Evolutionary conservation across 2,329 filamentous ascomycete species (phyloP), one percentile per base, ranked within the genome.

Genomic region (Fusarium vanettenii): DNA sequence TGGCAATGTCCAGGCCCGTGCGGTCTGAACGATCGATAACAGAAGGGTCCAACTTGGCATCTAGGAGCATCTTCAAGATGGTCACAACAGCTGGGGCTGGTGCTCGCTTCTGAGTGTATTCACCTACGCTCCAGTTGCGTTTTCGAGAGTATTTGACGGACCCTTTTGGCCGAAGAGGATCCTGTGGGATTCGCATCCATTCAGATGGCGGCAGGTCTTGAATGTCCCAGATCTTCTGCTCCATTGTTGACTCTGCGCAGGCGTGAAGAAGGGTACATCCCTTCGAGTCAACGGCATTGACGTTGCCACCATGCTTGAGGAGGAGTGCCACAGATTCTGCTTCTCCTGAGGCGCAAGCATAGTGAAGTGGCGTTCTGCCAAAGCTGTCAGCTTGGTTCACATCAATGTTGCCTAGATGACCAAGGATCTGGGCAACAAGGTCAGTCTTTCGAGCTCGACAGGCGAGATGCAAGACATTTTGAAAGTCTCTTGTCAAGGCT

Each of bases 321-420:
- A 78, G 72, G 8, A 72, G 45, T 2, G 59, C 59, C 1, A 78
- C 72, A 2, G 50, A 71, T 31, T 78, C 76, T 0, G 67, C 20
- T 5, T 77, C 69, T 10, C 76, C 76, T 4, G 76, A 78, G 20
- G 41, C 62, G 7, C 72, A 75, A 4, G 76, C 76, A 31, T 76
- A 76, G 35, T 74, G 59, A 1, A 78, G 62, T 3, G 76, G 76
- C 6, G 76, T 77, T 66, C 70, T 70, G 0, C 72, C 70, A 65
- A 57, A 56, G 1, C 16, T 2, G n/a, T 78, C 76, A 9, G 55
- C 16, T 27, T 74, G 70, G 7, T 78, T 70, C 2, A 78, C 14
- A 4, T 76, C 27, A 2, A 69, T 6, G 4, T 2, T 6, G 7
- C 11, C 31, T 0, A 14, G 13, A 1, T 52, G 11, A 3, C 55